A percentile compares a stretch with the other conserved stretches of the same genome.
Conservation (phyloP, 164 flowering plant genomes). For the Houttuynia cordata region DNA sequence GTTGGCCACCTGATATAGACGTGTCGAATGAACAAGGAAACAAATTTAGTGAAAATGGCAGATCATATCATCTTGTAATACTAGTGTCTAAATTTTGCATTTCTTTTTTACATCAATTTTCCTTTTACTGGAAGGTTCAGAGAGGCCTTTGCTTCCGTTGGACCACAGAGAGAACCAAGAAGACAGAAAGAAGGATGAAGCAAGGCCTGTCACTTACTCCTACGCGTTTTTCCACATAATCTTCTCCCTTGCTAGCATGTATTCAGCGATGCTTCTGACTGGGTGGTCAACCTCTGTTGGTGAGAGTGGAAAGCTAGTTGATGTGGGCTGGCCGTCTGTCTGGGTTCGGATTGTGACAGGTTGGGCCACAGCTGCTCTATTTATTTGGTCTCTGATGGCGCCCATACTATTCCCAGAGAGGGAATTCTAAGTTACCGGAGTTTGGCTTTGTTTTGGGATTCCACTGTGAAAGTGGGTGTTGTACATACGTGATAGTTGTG, state of each 20-base stretch:
- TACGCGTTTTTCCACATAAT: constrained; percentile 92
- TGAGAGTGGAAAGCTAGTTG: constrained; percentile 89
- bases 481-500: too few species aligned
- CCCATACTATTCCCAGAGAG: constrained; percentile 86
- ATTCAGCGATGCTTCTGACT: constrained; percentile 96
- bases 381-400: constrained; percentile 84
- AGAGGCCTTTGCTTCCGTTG: constrained; percentile 81
- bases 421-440: constrained; percentile 44
- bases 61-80: too few species aligned
- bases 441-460: neutral
- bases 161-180: constrained; percentile 49
- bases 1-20: neutral
- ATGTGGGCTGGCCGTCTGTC: constrained; percentile 97
- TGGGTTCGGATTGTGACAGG: constrained; percentile 85
- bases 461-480: neutral
- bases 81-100: too few species aligned
- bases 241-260: constrained; percentile 99
- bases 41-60: too few species aligned
- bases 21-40: too few species aligned
- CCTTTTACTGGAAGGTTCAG: constrained; percentile 25
- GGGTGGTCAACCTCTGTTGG: constrained; percentile 99
- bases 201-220: constrained; percentile 72
- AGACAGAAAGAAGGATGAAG: constrained; percentile 37
- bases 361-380: constrained; percentile 90
- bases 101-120: neutral